These are phyloP conservation scores for Parietaria judaica DNA, from an alignment of 306 rosid species.

Conservation along the genomic window DNA sequence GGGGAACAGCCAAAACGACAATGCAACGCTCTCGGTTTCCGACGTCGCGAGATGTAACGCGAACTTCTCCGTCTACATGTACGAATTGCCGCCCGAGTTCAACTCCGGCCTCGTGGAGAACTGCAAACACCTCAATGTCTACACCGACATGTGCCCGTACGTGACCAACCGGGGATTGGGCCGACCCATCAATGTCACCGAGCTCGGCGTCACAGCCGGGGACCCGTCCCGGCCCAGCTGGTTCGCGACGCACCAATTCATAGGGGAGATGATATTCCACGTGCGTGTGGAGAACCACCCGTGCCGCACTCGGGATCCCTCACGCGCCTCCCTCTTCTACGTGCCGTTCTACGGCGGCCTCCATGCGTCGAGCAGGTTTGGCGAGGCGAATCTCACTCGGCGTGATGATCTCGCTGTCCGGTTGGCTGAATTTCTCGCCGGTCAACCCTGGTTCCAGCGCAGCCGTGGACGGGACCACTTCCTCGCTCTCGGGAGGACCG, in stretches of 20 bases:
- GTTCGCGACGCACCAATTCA: constrained; percentile 80
- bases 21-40: background rate
- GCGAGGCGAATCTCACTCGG: constrained; percentile 33
- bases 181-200: constrained; percentile 22
- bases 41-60: constrained; percentile 34
- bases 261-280: constrained; percentile 78
- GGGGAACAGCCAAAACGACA: background rate
- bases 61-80: constrained; percentile 35
- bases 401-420: constrained; percentile 52
- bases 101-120: constrained; percentile 46
- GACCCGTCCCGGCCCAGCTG: constrained; percentile 20
- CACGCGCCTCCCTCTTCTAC: constrained; percentile 50
- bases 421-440: constrained; percentile 21
- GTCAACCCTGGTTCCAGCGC: constrained; percentile 31
- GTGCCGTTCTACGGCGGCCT: constrained; percentile 86
- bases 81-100: constrained; percentile 55
- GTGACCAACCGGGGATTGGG: constrained; percentile 71
- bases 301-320: constrained; percentile 61
- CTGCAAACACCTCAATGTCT: constrained; percentile 53
- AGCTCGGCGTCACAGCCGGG: constrained; percentile 3
- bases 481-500: constrained; percentile 64
- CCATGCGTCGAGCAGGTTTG: constrained; percentile 57
- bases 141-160: constrained; percentile 88
- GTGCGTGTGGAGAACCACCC: constrained; percentile 70
- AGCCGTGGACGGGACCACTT: constrained; percentile 55